Base-by-base conservation (phyloP, 2,329 filamentous ascomycete genomes). In the Chrysoporthe cubensis region DNA sequence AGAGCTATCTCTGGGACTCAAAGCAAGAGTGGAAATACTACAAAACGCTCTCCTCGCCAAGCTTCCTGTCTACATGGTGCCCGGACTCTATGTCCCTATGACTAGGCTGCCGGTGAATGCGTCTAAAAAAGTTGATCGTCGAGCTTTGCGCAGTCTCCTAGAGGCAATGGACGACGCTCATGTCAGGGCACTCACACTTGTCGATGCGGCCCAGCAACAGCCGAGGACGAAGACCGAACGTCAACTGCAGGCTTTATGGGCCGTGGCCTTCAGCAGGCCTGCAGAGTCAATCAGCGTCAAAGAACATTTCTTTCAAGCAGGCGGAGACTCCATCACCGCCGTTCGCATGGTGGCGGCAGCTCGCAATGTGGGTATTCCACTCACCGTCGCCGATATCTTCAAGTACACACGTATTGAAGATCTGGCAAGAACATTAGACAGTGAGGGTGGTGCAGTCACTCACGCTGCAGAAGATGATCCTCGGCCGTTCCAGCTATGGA, bases 321-420 rank as follows among this genome's bases (percentile, higher is more conserved):
- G 83, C 0, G 83, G 84, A 4, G 83, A 86, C 74, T 86, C 84
- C 0, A 76, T 86, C 1, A 77, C 79, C 18, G 83, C 83, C 1
- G 86, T 86, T 83, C 81, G 77, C 64, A 77, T 86, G 4, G 81
- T 84, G 1, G 78, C 82, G 1, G 77, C 78, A 16, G 81, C 82
- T 3, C 77, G 81, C 63, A 77, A 76, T 1, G 73, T 75, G 14
- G 78, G 77, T 3, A 71, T 85, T 4, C 68, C 76, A 1, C 70
- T 85, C 56, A 83, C 80, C 2, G 83, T 86, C 2, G 80, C 80
- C 3, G 78, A 78, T 59, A 79, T 84, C 48, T 84, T 86, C 67
- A 78, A 75, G n/a, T 76, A 80, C 57, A 82, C 83, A 2, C n/a
- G 50, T n/a, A 13, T 65, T 4, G 26, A 37, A 13, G 63, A 65